These are phyloP conservation scores for Solanum neorickii DNA, from an alignment of 257 asterid species.

Conservation along the genomic window DNA sequence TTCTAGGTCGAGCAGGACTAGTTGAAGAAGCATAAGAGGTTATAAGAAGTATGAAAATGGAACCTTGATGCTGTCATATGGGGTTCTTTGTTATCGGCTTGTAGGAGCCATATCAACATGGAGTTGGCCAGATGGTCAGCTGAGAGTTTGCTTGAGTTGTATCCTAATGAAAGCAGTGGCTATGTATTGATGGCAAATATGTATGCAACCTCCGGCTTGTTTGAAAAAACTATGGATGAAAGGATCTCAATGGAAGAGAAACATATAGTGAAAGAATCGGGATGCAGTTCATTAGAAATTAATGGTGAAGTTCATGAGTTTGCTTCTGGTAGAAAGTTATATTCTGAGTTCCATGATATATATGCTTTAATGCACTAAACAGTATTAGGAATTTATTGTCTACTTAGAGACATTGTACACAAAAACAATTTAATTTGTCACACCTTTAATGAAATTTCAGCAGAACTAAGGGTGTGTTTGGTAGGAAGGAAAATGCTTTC, in stretches of 20 bases:
- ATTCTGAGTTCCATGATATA: constrained; percentile 4
- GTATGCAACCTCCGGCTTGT: constrained; percentile 44
- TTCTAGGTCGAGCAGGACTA: constrained; percentile 47
- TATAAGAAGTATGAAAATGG: constrained; percentile 35
- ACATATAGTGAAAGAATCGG: constrained; percentile 37
- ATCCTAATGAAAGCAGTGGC: constrained; percentile 38
- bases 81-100: constrained; percentile 52
- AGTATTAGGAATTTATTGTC: not conserved
- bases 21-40: constrained; percentile 54
- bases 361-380: not conserved
- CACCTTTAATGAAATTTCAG: too few relatives aligned
- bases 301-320: constrained; percentile 65
- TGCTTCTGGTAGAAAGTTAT: constrained; percentile 29
- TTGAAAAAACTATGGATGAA: constrained; percentile 32
- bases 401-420: not conserved
- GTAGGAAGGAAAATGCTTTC: too few relatives aligned
- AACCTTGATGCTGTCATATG: constrained; percentile 43
- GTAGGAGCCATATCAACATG: constrained; percentile 16
- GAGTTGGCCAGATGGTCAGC: constrained; percentile 46
- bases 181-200: constrained; percentile 47
- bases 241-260: constrained; percentile 39
- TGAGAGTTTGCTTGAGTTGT: constrained; percentile 17
- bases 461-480: too few relatives aligned
- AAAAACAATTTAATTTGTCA: too few relatives aligned
- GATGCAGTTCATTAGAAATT: constrained; percentile 59